Evolutionary conservation across 192 early-diverging fungal genomes (phyloP).

Genomic region (Oehlia diaphana): DNA sequence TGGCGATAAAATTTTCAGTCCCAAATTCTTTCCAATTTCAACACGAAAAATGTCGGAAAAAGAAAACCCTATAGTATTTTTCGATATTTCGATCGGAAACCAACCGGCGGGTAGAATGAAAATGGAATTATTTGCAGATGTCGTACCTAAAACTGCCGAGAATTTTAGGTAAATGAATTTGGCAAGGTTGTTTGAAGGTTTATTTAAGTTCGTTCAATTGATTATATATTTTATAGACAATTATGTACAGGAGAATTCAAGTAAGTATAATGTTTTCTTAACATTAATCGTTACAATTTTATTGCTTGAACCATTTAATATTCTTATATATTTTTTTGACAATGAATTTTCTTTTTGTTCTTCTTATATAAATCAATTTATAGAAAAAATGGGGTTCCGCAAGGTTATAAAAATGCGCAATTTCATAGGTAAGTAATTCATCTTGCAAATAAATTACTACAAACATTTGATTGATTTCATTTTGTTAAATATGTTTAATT

Average conservation of each 20-base stretch:
- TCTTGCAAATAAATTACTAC: background rate
- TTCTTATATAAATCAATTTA: background rate
- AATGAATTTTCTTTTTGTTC: no score
- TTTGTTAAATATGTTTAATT: background rate
- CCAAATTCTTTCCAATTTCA: no score
- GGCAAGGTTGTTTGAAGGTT: background rate
- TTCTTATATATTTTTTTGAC: no score
- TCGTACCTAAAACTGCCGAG: conserved; percentile 74
- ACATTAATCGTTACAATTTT: no score
- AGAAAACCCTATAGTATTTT: conserved; percentile 54
- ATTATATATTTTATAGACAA: conserved; percentile 55
- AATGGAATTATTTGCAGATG: conserved; percentile 72
- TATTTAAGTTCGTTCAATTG: background rate
- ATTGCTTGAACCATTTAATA: no score
- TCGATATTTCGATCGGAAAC: conserved; percentile 76
- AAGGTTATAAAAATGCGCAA: conserved; percentile 80
- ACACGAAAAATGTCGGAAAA: background rate
- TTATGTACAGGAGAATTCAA: conserved; percentile 90
- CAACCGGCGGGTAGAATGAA: conserved; percentile 62
- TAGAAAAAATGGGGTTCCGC: conserved; percentile 74
- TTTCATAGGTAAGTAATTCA: conserved; percentile 68
- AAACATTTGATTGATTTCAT: background rate
- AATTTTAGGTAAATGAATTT: conserved; percentile 63
- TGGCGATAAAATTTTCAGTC: no score
- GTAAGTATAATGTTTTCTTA: conserved; percentile 24